phyloP scores from a whole-genome alignment of 2,329 filamentous ascomycete genomes.

The Cladophialophora chaetospira region DNA sequence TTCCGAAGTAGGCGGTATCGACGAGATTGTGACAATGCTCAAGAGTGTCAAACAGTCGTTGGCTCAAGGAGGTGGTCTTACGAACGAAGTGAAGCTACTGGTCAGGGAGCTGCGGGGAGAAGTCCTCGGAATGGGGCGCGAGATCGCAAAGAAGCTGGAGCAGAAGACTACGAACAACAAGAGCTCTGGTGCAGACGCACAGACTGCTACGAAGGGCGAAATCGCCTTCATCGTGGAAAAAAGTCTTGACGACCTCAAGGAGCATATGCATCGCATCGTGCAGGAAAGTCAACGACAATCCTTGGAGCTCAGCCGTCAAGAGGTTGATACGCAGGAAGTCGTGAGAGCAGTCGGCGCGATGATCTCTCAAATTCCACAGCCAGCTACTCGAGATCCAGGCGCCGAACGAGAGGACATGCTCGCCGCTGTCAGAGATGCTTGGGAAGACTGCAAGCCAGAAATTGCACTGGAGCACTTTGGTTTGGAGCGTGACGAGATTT shows the following conservation, averaged over 20 bases:
- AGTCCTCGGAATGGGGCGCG: constrained; percentile 90
- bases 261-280: constrained; percentile 79
- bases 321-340: constrained; percentile 78
- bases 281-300: constrained; percentile 71
- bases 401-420: constrained; percentile 81
- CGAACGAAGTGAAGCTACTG: constrained; percentile 86
- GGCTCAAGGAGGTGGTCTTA: constrained; percentile 81
- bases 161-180: constrained; percentile 58
- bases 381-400: constrained; percentile 52
- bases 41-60: constrained; percentile 90
- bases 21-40: constrained; percentile 81
- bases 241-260: constrained; percentile 76
- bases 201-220: constrained; percentile 63
- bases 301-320: constrained; percentile 63
- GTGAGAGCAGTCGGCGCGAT: constrained; percentile 82
- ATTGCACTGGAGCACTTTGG: constrained; percentile 89
- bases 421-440: constrained; percentile 82
- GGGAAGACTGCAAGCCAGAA: constrained; percentile 92
- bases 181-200: constrained; percentile 49
- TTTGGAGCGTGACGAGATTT: constrained; percentile 84
- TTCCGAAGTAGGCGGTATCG: constrained; percentile 57
- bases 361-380: constrained; percentile 58
- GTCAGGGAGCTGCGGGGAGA: constrained; percentile 89
- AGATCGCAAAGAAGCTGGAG: constrained; percentile 84
- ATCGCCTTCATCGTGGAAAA: constrained; percentile 77